Conservation (phyloP, 177 flowering plant genomes). For the Tripterygium wilfordii region DNA sequence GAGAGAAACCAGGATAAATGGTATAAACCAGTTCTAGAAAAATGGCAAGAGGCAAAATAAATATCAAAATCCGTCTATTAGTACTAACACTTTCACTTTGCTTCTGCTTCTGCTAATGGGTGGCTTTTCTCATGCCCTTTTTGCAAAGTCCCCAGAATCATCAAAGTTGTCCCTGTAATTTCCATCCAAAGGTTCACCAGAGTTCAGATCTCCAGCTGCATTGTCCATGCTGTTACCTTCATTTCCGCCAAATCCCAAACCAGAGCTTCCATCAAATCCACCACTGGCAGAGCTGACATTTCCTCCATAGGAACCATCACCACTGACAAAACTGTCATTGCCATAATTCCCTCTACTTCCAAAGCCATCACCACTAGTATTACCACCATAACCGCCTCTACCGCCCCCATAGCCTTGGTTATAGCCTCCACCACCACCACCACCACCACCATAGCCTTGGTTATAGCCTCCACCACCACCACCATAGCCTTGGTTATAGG, state of each 20-base stretch:
- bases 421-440: not conserved
- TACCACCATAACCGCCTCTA: conserved; percentile 6
- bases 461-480: conserved; percentile 16
- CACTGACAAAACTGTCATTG: too few species aligned
- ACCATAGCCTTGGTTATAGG: conserved; percentile 15
- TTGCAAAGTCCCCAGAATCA: conserved; percentile 39
- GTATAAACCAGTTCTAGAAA: not conserved
- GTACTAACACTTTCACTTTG: not conserved
- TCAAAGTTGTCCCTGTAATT: conserved; percentile 34
- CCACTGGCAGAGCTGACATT: too few species aligned
- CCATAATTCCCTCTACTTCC: conserved; percentile 11
- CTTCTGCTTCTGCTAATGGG: not conserved
- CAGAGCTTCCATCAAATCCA: conserved; percentile 8
- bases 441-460: conserved; percentile 7
- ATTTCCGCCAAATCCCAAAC: not conserved
- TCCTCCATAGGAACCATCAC: too few species aligned
- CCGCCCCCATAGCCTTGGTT: too few species aligned
- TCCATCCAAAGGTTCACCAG: conserved; percentile 24
- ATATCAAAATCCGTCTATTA: not conserved
- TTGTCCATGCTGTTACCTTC: conserved; percentile 6
- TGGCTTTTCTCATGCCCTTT: conserved; percentile 30
- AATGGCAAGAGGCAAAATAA: not conserved
- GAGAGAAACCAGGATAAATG: not conserved
- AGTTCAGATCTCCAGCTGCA: conserved; percentile 8
- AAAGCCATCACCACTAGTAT: conserved; percentile 13